A percentile compares a stretch with the other conserved stretches of the same genome.
These are phyloP conservation scores for Dendrobium officinale DNA, from an alignment of 106 monocot genomes.

Conservation along the genomic window DNA sequence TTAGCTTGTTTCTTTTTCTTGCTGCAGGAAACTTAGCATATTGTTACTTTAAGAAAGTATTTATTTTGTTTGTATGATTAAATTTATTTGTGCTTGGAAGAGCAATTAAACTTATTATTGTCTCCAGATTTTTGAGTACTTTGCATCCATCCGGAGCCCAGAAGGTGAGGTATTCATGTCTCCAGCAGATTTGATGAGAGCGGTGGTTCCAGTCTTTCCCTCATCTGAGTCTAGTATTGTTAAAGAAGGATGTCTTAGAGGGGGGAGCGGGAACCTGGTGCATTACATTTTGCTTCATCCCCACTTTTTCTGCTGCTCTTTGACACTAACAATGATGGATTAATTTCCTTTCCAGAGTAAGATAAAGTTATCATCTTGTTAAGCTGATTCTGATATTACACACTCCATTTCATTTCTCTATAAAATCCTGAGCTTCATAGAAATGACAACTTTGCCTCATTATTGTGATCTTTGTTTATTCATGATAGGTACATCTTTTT, in stretches of 20 bases:
- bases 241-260: slow-evolving; percentile 75
- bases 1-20: background rate
- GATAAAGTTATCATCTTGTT: slow-evolving; percentile 10
- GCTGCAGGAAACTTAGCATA: background rate
- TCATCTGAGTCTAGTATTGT: slow-evolving; percentile 76
- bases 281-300: slow-evolving; percentile 70
- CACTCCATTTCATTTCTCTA: background rate
- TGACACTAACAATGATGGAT: slow-evolving; percentile 89
- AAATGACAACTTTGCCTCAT: background rate
- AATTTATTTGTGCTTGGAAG: background rate
- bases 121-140: slow-evolving; percentile 89
- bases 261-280: slow-evolving; percentile 77
- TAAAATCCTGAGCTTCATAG: background rate
- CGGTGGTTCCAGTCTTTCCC: slow-evolving; percentile 92
- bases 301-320: slow-evolving; percentile 93
- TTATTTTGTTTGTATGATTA: background rate
- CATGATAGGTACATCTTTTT: slow-evolving; percentile 89
- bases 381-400: background rate
- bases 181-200: slow-evolving; percentile 91
- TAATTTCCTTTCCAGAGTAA: slow-evolving; percentile 94
- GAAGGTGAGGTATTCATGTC: slow-evolving; percentile 78
- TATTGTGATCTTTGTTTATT: background rate
- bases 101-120: background rate
- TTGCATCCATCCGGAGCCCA: slow-evolving; percentile 58
- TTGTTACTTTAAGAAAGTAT: background rate